phyloP scores from a whole-genome alignment of 768 basidiomycete genomes.

The Mrakia hoshinonis region DNA sequence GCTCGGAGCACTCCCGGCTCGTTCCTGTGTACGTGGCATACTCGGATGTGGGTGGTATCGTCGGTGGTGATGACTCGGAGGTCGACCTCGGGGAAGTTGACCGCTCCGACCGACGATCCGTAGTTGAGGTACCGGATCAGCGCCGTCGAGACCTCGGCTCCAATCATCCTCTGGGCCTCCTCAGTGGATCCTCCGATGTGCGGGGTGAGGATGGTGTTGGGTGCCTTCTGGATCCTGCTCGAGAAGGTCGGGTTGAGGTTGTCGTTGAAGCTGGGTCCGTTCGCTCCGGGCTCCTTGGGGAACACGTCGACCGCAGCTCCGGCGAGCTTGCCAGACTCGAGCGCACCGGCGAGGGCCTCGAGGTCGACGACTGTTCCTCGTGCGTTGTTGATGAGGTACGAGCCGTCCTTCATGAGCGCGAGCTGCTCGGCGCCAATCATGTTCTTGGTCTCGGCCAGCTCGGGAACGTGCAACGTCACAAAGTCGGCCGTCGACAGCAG shows the following conservation, averaged over 20 bases:
- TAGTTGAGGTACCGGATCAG: constrained; percentile 82
- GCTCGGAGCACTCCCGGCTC: constrained; percentile 72
- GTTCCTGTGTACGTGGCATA: constrained; percentile 94
- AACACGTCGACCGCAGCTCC: constrained; percentile 91
- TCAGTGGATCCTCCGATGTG: constrained; percentile 99
- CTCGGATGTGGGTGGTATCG: constrained; percentile 72
- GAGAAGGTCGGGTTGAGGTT: constrained; percentile 72
- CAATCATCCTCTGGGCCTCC: constrained; percentile 95
- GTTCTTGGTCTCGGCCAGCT: constrained; percentile 88
- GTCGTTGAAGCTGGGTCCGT: constrained; percentile 80
- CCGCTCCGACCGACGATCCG: constrained; percentile 81
- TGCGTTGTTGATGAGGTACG: constrained; percentile 96
- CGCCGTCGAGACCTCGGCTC: constrained; percentile 81
- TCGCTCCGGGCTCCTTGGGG: constrained; percentile 83
- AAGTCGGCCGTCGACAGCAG: constrained; percentile 79
- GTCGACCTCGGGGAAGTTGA: constrained; percentile 99
- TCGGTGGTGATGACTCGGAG: constrained; percentile 72
- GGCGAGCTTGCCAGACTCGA: constrained; percentile 79
- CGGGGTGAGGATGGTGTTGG: constrained; percentile 92
- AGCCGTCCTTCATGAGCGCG: constrained; percentile 82
- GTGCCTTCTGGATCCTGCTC: constrained; percentile 59
- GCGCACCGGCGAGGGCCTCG: constrained; percentile 69
- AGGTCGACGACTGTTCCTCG: constrained; percentile 94
- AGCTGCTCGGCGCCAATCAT: constrained; percentile 76
- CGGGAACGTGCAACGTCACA: constrained; percentile 91